phyloP scores from a whole-genome alignment of 768 basidiomycete genomes.

The Multifurca ochricompacta region DNA sequence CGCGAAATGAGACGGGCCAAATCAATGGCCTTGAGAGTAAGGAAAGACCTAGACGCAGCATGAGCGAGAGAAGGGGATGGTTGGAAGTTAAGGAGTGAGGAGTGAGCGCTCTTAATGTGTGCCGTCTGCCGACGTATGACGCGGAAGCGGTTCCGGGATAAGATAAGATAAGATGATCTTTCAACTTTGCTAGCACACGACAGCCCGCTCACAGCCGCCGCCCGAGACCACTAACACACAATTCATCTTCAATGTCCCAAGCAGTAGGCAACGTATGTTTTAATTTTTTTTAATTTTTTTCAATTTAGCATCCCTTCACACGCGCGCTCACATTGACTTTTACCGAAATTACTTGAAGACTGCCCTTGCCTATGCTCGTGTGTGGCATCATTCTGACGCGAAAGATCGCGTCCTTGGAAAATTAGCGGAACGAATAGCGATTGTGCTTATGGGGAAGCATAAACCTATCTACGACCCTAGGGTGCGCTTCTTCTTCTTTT shows the following conservation, averaged over 20 bases:
- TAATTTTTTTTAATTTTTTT: too few species aligned
- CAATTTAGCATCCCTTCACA: too few species aligned
- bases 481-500: constrained; percentile 38
- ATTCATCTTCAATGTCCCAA: constrained; percentile 54
- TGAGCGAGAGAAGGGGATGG: constrained; percentile 10
- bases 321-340: neutral
- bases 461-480: constrained; percentile 95
- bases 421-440: constrained; percentile 88
- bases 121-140: constrained; percentile 11
- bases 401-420: constrained; percentile 88
- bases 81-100: constrained; percentile 1
- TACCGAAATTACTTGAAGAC: constrained; percentile 44
- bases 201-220: too few species aligned
- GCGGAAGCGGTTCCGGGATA: neutral
- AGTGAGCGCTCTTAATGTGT: neutral
- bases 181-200: neutral
- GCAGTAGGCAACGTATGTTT: constrained; percentile 71
- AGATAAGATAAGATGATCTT: constrained; percentile 15
- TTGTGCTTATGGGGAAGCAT: constrained; percentile 98
- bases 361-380: constrained; percentile 87
- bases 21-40: constrained; percentile 22
- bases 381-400: constrained; percentile 95
- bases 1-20: constrained; percentile 19
- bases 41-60: constrained; percentile 26
- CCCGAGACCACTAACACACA: neutral